phyloP scores from a whole-genome alignment of 495 filamentous ascomycete species.

The Margaritispora aquatica region DNA sequence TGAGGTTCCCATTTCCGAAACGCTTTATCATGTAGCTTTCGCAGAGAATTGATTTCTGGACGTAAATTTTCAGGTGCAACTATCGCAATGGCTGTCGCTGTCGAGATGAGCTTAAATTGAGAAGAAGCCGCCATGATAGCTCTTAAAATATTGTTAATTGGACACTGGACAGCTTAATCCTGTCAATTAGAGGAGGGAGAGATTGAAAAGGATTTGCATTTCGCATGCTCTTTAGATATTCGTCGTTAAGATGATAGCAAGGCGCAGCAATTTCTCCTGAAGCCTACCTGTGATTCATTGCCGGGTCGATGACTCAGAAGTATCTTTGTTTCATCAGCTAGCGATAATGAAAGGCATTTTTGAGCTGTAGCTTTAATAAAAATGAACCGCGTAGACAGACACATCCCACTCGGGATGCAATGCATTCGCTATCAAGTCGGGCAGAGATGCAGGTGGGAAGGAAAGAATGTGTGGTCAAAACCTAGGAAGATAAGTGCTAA shows the following conservation, averaged over 20 bases:
- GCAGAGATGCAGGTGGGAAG: too few species aligned
- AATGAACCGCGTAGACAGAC: too few species aligned
- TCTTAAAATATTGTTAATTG: too few species aligned
- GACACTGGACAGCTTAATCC: background rate
- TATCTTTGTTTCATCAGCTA: too few species aligned
- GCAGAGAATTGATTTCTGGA: conserved; percentile 36
- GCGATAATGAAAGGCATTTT: too few species aligned
- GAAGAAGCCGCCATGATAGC: background rate
- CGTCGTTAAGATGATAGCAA: background rate
- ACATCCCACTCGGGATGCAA: too few species aligned
- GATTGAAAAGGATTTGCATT: too few species aligned
- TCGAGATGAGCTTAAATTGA: conserved; percentile 1
- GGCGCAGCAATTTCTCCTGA: background rate
- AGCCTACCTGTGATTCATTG: background rate
- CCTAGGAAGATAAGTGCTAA: too few species aligned
- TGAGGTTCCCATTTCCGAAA: conserved; percentile 55
- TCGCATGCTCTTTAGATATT: too few species aligned
- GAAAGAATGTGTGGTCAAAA: too few species aligned
- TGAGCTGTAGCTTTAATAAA: too few species aligned
- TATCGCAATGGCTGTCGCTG: conserved; percentile 9
- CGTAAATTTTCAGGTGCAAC: conserved; percentile 5
- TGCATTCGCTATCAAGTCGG: too few species aligned
- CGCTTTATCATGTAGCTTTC: conserved; percentile 47
- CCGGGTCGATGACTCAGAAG: background rate
- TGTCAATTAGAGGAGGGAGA: background rate